Conservation (phyloP, 2,329 filamentous ascomycete species). For the Orbilia oligospora region DNA sequence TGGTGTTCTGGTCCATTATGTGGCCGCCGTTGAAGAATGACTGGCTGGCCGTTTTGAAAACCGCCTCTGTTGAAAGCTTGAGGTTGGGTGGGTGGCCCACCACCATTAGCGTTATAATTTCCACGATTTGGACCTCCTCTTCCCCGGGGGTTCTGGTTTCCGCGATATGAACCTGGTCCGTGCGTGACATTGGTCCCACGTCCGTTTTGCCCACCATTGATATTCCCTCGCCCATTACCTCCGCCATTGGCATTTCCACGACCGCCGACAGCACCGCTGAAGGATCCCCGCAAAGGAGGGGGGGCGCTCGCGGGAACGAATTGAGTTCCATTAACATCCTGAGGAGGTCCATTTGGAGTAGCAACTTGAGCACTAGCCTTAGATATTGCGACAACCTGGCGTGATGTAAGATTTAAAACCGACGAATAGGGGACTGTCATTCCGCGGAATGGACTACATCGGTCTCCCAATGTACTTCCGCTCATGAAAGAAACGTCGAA, state of each 20-base stretch:
- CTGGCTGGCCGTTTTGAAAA: conserved; percentile 45
- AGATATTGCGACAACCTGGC: conserved; percentile 80
- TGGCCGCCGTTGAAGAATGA: conserved; percentile 53
- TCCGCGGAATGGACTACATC: conserved; percentile 92
- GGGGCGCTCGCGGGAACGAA: conserved; percentile 74
- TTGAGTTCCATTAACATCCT: conserved; percentile 74
- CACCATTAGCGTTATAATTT: conserved; percentile 59
- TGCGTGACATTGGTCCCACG: conserved; percentile 19
- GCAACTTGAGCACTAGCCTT: conserved; percentile 73
- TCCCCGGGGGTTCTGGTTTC: conserved; percentile 64
- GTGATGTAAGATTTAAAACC: conserved; percentile 87
- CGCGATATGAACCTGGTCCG: conserved; percentile 16
- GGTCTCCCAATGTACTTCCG: conserved; percentile 88
- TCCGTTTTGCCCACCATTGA: conserved; percentile 32
- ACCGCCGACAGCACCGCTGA: conserved; percentile 73
- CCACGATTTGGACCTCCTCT: conserved; percentile 67
- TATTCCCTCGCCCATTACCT: conserved; percentile 39
- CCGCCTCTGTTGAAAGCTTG: conserved; percentile 40
- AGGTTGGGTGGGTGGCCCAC: conserved; percentile 35
- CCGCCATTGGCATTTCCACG: conserved; percentile 51
- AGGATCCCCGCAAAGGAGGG: conserved; percentile 72
- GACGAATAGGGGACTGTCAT: conserved; percentile 90
- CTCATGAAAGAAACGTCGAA: conserved; percentile 98
- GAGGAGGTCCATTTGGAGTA: conserved; percentile 67
- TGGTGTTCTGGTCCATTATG: conserved; percentile 49